Conservation (phyloP, 768 basidiomycete species). For the Phylloporus sp. region DNA sequence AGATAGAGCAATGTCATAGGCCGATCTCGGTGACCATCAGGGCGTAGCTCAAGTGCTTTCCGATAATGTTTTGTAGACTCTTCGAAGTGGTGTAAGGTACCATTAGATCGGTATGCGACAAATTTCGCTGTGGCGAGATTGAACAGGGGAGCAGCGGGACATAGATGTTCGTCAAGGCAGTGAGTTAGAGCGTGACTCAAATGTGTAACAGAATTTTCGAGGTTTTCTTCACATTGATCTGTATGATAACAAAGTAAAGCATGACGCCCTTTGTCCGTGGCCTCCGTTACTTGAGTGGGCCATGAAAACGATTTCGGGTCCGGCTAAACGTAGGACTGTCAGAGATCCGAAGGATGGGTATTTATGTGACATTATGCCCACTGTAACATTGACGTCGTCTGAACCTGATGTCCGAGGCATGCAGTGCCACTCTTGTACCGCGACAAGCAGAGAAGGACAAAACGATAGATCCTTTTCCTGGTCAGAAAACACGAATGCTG, state of each 20-base stretch:
- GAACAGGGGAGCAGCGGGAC: slow-evolving; percentile 7
- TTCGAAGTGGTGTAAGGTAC: neutral
- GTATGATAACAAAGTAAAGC: neutral
- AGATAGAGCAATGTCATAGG: slow-evolving; percentile 5
- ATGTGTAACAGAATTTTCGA: neutral
- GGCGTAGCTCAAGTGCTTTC: slow-evolving; percentile 5
- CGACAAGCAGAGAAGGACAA: neutral
- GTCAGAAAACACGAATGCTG: neutral
- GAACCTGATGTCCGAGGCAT: neutral
- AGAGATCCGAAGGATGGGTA: no score
- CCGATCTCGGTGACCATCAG: slow-evolving; percentile 1
- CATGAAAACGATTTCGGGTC: no score
- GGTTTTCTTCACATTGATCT: neutral
- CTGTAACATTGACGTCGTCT: neutral
- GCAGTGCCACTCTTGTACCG: neutral
- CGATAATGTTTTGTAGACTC: neutral
- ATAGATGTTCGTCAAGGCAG: neutral
- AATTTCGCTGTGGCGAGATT: slow-evolving; percentile 13
- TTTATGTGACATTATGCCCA: neutral
- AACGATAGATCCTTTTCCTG: neutral
- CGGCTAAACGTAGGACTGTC: no score
- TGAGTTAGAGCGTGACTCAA: slow-evolving; percentile 1
- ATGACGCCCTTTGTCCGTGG: neutral
- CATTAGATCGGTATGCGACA: neutral
- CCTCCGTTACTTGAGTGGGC: neutral